Evolutionary conservation across 2,329 filamentous ascomycete species (phyloP), one percentile per base, ranked within the genome.

Genomic region (Alternaria ethzedia): DNA sequence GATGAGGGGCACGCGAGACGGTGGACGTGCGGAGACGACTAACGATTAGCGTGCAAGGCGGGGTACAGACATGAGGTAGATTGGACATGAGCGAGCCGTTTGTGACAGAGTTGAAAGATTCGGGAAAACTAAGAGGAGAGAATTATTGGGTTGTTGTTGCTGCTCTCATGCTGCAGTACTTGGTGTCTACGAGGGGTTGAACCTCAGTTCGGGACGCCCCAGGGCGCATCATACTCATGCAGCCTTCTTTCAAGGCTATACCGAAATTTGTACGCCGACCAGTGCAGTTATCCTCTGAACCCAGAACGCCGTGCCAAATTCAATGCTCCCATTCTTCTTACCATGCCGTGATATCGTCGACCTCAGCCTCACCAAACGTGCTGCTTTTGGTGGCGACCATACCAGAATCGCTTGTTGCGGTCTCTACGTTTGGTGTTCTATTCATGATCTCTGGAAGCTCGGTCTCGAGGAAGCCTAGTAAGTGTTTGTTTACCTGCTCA

Each of bases 321-420:
- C 5, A 59, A 59, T 56, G 21, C 55, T 44, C 20, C 59, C 51
- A 43, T 30, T 15, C 12, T 32, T 41, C 44, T 70, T 87, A 97
- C 94, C 94, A 97, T 21, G 93, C 94, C 32, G 94, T 97, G 71
- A 97, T 97, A 77, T 98, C 96, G 64, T 95, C 95, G 20, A 97
- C 93, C 81, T 98, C 96, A 1, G 93, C 94, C 82, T 98, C 94
- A 15, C 95, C 94, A 83, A 97, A 97, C 0, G 92, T 96, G 81
- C 94, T 97, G 59, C 88, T 94, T 84, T 97, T 97, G 17, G 88
- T 93, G 66, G 94, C 80, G 71, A 89, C 89, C 65, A 86, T 82
- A 6, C 75, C 72, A 23, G 72, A 64, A 54, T 86, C 85, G 12
- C 65, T 59, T 8, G 58, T 62, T 25, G 65, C 57, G 7, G 59